Percentiles rank a stretch among this genome's conserved stretches.
Evolutionary conservation across 176 grass and related monocot species (phyloP).

Genomic region (Puya raimondii): DNA sequence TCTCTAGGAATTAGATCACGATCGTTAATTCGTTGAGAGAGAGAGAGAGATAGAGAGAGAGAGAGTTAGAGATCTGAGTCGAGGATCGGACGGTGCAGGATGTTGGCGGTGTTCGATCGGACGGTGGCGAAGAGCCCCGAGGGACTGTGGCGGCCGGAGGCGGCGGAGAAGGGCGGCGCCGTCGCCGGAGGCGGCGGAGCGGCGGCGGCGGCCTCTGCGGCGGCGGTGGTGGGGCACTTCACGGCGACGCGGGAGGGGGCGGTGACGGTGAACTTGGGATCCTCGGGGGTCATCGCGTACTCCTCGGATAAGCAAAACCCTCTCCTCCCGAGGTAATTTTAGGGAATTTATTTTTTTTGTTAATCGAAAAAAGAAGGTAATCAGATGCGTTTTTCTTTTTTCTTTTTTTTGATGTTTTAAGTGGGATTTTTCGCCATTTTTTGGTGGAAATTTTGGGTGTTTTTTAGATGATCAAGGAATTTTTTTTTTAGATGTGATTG

Average conservation of each 20-base stretch:
- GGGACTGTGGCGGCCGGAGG: conserved; percentile 33
- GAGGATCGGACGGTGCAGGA: conserved; percentile 9
- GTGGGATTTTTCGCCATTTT: too few species aligned
- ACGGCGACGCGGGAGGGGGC: conserved; percentile 27
- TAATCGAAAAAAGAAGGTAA: not conserved
- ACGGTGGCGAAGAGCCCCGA: conserved; percentile 59
- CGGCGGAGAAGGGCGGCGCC: conserved; percentile 8
- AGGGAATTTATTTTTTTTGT: not conserved
- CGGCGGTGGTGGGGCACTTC: conserved; percentile 29
- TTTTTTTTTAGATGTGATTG: too few species aligned
- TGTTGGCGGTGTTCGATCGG: conserved; percentile 65
- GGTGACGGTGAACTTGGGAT: conserved; percentile 44
- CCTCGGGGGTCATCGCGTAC: conserved; percentile 28
- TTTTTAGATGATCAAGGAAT: too few species aligned
- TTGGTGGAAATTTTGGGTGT: too few species aligned
- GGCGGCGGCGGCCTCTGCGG: conserved; percentile 23
- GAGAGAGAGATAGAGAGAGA: not conserved
- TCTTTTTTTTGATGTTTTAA: too few species aligned
- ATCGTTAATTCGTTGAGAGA: not conserved
- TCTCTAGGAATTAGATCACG: too few species aligned
- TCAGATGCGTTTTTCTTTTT: not conserved
- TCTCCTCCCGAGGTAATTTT: conserved; percentile 49
- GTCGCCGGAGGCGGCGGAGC: not conserved
- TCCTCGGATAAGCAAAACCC: conserved; percentile 46
- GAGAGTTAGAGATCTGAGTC: not conserved